phyloP scores from a whole-genome alignment of 2,329 filamentous ascomycete species.

The Exophiala xenobiotica region DNA sequence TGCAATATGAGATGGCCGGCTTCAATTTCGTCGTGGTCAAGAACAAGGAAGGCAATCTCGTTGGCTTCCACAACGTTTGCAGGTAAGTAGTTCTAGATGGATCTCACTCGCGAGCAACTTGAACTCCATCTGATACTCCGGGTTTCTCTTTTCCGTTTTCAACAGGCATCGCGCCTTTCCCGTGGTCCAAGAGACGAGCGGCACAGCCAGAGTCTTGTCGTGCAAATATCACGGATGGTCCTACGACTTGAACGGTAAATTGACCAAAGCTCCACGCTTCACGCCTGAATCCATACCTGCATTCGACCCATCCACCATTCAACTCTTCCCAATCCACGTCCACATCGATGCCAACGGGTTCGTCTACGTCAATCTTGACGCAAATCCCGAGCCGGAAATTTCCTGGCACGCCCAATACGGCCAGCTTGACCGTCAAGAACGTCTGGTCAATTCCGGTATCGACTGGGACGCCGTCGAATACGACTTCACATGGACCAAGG shows the following conservation, averaged over 20 bases:
- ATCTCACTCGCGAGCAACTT: neutral
- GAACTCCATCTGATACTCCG: too few relatives aligned
- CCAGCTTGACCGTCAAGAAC: conserved; percentile 44
- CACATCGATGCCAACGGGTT: conserved; percentile 39
- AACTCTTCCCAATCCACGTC: conserved; percentile 44
- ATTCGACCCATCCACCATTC: conserved; percentile 58
- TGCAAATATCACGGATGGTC: conserved; percentile 66
- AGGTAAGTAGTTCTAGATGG: conserved; percentile 31
- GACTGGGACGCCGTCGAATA: conserved; percentile 56
- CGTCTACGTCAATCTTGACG: conserved; percentile 60
- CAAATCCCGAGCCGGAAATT: conserved; percentile 14
- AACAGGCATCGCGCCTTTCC: conserved; percentile 55
- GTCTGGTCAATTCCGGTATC: conserved; percentile 50
- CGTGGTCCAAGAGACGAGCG: conserved; percentile 43
- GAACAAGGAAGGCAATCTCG: conserved; percentile 53
- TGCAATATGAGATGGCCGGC: conserved; percentile 38
- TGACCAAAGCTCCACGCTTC: conserved; percentile 61
- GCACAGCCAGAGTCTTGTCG: conserved; percentile 40
- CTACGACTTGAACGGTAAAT: conserved; percentile 57
- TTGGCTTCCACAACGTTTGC: conserved; percentile 64
- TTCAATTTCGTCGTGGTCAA: conserved; percentile 56
- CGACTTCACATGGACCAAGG: conserved; percentile 37
- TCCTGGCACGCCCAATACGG: conserved; percentile 24
- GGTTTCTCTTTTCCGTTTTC: too few relatives aligned
- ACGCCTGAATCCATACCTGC: conserved; percentile 49